Percentiles rank a stretch among this genome's conserved stretches.
These are phyloP conservation scores for Lodderomyces beijingensis DNA, from an alignment of 1,139 yeast species.

Conservation along the genomic window DNA sequence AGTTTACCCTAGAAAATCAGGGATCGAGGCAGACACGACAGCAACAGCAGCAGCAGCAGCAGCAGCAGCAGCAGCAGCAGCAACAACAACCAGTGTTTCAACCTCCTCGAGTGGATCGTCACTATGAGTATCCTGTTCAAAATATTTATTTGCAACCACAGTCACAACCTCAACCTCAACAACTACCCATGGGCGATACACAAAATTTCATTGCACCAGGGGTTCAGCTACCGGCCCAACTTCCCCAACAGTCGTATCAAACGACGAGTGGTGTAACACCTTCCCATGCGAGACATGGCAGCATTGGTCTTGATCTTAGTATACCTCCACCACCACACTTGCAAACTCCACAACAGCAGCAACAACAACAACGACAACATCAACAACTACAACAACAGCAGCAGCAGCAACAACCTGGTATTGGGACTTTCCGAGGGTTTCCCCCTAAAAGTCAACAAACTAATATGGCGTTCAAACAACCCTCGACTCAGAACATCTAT, in stretches of 20 bases:
- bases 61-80: neutral
- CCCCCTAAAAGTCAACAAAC: too few species aligned
- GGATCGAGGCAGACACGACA: conserved; percentile 1
- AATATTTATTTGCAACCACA: neutral
- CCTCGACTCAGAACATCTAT: conserved; percentile 1
- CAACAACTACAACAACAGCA: conserved; percentile 1
- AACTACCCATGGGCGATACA: conserved; percentile 2
- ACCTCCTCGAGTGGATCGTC: neutral
- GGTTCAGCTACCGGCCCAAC: too few species aligned
- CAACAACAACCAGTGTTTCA: too few species aligned
- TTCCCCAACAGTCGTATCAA: too few species aligned
- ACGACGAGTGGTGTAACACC: too few species aligned
- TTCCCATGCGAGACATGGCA: too few species aligned
- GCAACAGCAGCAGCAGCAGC: conserved; percentile 2
- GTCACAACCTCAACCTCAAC: conserved; percentile 1
- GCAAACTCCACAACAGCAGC: neutral
- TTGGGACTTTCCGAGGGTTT: conserved; percentile 1
- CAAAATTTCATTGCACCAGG: too few species aligned
- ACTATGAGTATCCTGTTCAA: neutral
- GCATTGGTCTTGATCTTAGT: too few species aligned
- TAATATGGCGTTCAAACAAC: too few species aligned
- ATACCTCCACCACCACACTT: neutral
- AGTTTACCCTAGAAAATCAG: conserved; percentile 2
- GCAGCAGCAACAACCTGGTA: neutral
- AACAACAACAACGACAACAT: conserved; percentile 1